A percentile compares a stretch with the other conserved stretches of the same genome.
phyloP scores from a whole-genome alignment of 768 basidiomycete genomes.

The Rhodotorula diobovata region DNA sequence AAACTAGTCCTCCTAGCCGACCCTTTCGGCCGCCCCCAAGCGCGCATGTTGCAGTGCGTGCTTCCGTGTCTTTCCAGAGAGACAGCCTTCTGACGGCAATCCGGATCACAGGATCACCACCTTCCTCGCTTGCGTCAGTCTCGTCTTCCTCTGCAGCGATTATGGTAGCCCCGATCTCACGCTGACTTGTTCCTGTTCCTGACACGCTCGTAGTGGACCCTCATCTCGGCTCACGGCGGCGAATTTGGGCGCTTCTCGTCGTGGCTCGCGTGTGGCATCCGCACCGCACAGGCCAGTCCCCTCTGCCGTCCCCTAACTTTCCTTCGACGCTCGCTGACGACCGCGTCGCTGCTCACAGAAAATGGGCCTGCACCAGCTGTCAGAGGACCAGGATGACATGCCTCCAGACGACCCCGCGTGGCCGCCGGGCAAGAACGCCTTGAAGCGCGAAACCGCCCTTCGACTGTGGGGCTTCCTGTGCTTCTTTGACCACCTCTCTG shows the following conservation, averaged over 20 bases:
- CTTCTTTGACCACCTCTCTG: conserved; percentile 29
- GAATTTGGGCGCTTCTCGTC: conserved; percentile 25
- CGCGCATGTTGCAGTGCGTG: conserved; percentile 19
- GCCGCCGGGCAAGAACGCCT: conserved; percentile 37
- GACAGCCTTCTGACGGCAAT: too few relatives aligned
- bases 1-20: conserved; percentile 18
- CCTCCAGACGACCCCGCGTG: conserved; percentile 26
- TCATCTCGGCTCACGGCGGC: conserved; percentile 12
- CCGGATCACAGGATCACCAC: neutral
- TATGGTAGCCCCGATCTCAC: too few relatives aligned
- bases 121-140: conserved; percentile 18
- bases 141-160: neutral
- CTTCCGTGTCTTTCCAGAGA: rapidly evolving
- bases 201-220: conserved; percentile 1
- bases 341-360: neutral
- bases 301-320: too few relatives aligned
- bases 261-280: conserved; percentile 22
- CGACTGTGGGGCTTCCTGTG: conserved; percentile 13
- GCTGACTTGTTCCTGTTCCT: neutral
- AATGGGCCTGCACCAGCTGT: conserved; percentile 28
- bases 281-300: conserved; percentile 3
- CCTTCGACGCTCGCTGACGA: neutral
- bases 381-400: conserved; percentile 25
- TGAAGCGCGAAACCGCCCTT: conserved; percentile 29
- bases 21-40: conserved; percentile 13